Base-by-base conservation (phyloP, 2,329 filamentous ascomycete genomes). In the Lithohypha guttulata region DNA sequence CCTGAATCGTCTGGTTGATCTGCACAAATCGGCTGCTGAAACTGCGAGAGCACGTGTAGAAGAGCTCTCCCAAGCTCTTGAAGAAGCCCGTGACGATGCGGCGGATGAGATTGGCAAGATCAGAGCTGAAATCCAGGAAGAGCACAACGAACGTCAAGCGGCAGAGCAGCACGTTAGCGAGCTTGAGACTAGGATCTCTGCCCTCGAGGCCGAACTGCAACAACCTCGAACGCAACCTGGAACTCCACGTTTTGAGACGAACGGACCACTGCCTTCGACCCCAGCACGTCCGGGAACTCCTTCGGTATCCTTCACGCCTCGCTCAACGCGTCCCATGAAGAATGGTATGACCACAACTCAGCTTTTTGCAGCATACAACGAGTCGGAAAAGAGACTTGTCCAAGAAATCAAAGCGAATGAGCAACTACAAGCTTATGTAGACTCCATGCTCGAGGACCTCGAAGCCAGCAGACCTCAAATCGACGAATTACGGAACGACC, bases 381-480 rank as follows among this genome's bases (percentile, higher is more conserved):
- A 71, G 51, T 63, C 73, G 49, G 58, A 59, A 83, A 91, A 68
- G 69, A 75, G 40, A 74, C 69, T 95, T 22, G 77, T 79, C 3
- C 74, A 71, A 2, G 83, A 93, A 58, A 79, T 79, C 55, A 73
- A 82, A 42, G 75, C 78, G 15, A 85, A 76, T 51, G 76, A 82
- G 47, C 77, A 84, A 54, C 74, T 95, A 8, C 73, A 75, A 13
- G 73, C 77, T 25, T 77, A 89, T 30, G 67, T 96, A 30, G 84
- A 95, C 48, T 83, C 91, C 43, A 84, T 95, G 66, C 75, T 95
- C 42, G 73, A 78, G 25, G 81, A 87, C 42, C 64, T 96, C 25
- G 87, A 98, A 58, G 79, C 79, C 17, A 87, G 84, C 57, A 79
- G 81, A 18, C 91, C 91, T 0, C 86, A 95, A 54, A 75, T 95